A percentile compares a stretch with the other conserved stretches of the same genome.
Conservation (phyloP, 306 rosid genomes). For the Arachis stenosperma region DNA sequence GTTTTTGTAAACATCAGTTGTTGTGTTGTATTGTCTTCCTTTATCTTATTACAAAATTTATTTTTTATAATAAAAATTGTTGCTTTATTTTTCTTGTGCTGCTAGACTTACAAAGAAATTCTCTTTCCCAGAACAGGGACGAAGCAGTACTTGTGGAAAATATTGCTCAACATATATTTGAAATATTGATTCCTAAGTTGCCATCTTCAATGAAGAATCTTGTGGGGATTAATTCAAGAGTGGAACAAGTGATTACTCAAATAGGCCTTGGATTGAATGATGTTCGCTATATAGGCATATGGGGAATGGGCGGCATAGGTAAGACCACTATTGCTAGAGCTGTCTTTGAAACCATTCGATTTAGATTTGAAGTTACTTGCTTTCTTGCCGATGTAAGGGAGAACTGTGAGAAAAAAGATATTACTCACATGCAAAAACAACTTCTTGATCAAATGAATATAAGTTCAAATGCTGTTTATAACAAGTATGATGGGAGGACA, state of each 20-base stretch:
- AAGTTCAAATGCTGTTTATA: not conserved
- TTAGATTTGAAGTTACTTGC: not conserved
- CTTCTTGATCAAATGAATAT: not conserved
- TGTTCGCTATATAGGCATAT: constrained; percentile 44
- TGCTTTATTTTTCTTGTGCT: not conserved
- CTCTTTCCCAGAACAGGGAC: not conserved
- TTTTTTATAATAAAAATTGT: not conserved
- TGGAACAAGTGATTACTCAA: not conserved
- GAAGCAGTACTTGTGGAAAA: constrained; percentile 40
- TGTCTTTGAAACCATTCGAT: constrained; percentile 1
- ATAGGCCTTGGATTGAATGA: not conserved
- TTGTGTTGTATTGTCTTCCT: too few relatives aligned
- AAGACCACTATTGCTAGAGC: constrained; percentile 42
- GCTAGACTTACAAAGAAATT: constrained; percentile 3
- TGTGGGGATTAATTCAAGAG: constrained; percentile 45
- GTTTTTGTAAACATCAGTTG: too few relatives aligned
- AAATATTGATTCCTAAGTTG: not conserved
- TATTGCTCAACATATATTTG: constrained; percentile 17
- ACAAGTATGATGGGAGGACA: not conserved
- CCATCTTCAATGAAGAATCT: constrained; percentile 1
- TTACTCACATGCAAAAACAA: constrained; percentile 16
- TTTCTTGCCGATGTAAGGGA: constrained; percentile 24
- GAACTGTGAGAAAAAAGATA: not conserved
- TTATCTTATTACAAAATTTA: too few relatives aligned
- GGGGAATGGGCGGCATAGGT: constrained; percentile 47